Base-by-base conservation (phyloP, 2,329 filamentous ascomycete species). In the Bipolaris zeicola region DNA sequence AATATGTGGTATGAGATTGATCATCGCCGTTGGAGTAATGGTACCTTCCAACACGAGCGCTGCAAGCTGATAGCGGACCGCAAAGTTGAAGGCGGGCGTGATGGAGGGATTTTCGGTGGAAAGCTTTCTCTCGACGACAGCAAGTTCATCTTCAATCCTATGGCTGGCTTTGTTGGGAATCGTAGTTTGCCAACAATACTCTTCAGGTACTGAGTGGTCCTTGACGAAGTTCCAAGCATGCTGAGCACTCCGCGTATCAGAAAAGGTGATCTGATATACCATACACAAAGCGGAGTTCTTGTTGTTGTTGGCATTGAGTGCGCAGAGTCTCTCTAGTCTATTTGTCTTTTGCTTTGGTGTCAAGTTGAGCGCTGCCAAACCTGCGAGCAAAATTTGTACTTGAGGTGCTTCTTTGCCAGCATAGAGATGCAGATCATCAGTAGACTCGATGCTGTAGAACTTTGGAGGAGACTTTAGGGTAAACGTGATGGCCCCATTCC, bases 121-220 rank as follows among this genome's bases (percentile, higher is more conserved):
- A 8, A 68, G 70, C 62, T 89, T 89, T 64, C 82, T 79, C 0
- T 87, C 85, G 5, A 93, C 74, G 14, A 81, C 82, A 48, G 89
- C 82, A 5, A 90, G 76, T 62, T 72, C 67, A 1, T 20, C 20
- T 90, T 87, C 64, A n/a, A 67, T 63, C 86, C 89, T 5, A 85
- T 77, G 1, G 87, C 66, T 0, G 75, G 69, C 60, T 87, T 90
- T 5, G 83, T 76, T 54, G 85, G 63, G 1, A 60, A 52, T 34
- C 49, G 52, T 57, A 0, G 45, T 60, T 31, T 52, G 67, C 62
- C 62, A 66, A 10, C 41, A 58, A 36, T 68, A 50, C 6, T 39
- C 24, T 5, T 58, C 55, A 2, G 60, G 44, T 22, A 65, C 71
- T 52, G 43, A 71, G 70, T 1, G 63, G 48, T 14, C 74, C 61